These are phyloP conservation scores for Exophiala sp. DNA, from an alignment of 2,329 filamentous ascomycete genomes.

Conservation along the genomic window DNA sequence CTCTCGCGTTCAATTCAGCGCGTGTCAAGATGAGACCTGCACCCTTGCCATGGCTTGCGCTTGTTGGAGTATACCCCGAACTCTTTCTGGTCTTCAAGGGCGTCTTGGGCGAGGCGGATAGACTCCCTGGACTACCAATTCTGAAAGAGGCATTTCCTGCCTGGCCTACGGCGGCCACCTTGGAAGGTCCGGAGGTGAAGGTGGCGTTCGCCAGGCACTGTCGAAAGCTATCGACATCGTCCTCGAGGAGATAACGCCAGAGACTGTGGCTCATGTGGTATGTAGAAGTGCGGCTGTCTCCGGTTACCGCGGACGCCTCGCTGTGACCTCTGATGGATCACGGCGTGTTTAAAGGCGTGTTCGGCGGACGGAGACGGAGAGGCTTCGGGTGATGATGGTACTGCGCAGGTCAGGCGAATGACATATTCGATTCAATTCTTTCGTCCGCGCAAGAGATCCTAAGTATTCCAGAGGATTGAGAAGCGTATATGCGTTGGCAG, in stretches of 20 bases:
- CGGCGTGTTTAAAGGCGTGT: slow-evolving; percentile 83
- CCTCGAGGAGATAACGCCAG: slow-evolving; percentile 95
- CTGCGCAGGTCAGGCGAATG: slow-evolving; percentile 8
- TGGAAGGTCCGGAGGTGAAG: slow-evolving; percentile 38
- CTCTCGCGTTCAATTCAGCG: slow-evolving; percentile 78
- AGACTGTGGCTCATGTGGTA: slow-evolving; percentile 90
- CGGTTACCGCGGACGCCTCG: slow-evolving; percentile 70
- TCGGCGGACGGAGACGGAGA: slow-evolving; percentile 17
- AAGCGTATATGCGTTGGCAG: background rate
- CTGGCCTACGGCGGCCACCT: slow-evolving; percentile 28
- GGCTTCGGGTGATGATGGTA: background rate
- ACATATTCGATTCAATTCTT: slow-evolving; percentile 10
- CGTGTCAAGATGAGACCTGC: slow-evolving; percentile 44
- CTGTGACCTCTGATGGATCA: slow-evolving; percentile 78
- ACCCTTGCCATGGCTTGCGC: slow-evolving; percentile 10
- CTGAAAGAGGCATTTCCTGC: slow-evolving; percentile 43
- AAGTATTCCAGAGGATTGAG: background rate
- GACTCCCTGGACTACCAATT: slow-evolving; percentile 35
- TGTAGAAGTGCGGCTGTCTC: slow-evolving; percentile 31
- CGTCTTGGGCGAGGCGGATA: slow-evolving; percentile 46
- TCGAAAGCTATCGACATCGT: slow-evolving; percentile 94
- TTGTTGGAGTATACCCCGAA: slow-evolving; percentile 13
- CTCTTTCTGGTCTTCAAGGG: slow-evolving; percentile 29
- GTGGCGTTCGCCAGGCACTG: slow-evolving; percentile 74
- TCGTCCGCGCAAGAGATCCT: background rate